Percentiles rank a stretch among this genome's conserved stretches.
phyloP scores from a whole-genome alignment of 192 early-diverging fungal genomes.

The Kappamyces sp. region DNA sequence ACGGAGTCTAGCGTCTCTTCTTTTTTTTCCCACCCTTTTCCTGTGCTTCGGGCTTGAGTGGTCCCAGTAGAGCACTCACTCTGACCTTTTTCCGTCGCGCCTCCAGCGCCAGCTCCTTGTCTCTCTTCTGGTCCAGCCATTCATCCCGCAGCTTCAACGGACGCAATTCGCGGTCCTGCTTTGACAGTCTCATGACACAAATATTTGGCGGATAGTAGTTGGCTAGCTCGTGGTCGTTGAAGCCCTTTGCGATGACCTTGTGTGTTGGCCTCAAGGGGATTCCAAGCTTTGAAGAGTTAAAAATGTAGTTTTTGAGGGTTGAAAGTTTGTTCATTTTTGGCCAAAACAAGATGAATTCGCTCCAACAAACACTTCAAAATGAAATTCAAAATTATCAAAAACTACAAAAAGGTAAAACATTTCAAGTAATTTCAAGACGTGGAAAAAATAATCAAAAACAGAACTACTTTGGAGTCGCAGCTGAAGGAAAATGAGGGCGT shows the following conservation, averaged over 20 bases:
- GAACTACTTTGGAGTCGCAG: slow-evolving; percentile 89
- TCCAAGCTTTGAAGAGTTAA: slow-evolving; percentile 2
- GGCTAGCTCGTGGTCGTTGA: slow-evolving; percentile 1
- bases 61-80: background rate
- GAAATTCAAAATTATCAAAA: background rate
- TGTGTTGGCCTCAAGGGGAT: background rate
- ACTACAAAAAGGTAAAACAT: background rate
- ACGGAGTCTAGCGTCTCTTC: background rate
- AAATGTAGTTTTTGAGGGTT: background rate
- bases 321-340: background rate
- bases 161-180: slow-evolving; percentile 3
- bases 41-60: too few species aligned
- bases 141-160: slow-evolving; percentile 1
- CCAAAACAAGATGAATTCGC: background rate
- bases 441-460: slow-evolving; percentile 28
- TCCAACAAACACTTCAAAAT: slow-evolving; percentile 10
- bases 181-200: slow-evolving; percentile 1
- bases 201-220: slow-evolving; percentile 13
- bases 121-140: background rate
- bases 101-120: slow-evolving; percentile 5
- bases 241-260: background rate
- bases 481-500: slow-evolving; percentile 94
- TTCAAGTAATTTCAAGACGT: slow-evolving; percentile 43
- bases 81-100: slow-evolving; percentile 13
- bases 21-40: slow-evolving; percentile 16